Base-by-base conservation (phyloP, 1,284 basidiomycete species). In the Rhodotorula sp. region DNA sequence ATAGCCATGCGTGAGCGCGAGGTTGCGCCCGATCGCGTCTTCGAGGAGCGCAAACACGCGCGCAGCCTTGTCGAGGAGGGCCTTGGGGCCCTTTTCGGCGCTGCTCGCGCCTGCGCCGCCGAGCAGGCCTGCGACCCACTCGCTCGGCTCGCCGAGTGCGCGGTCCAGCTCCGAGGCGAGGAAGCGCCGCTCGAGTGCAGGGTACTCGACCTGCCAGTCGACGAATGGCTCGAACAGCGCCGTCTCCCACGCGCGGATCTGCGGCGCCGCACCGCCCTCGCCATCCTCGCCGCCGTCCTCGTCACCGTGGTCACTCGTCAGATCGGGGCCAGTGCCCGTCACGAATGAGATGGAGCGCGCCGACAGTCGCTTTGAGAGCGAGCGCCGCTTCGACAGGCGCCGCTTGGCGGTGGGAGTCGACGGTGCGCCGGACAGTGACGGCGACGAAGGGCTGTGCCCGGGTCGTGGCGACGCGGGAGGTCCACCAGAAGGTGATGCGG, bases 211-310 rank as follows among this genome's bases (percentile, higher is more conserved):
- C 79, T 97, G 94, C 73, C 90, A 90, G 78, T 94, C 91, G 25
- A 94, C 84, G 83, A 96, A 97, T 0, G 94, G 92, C 79, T 94
- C 92, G 81, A 93, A 95, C 14, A 97, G 84, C 53, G 90, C 88
- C 66, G 90, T 89, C 78, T 96, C 92, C 94, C 94, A 97, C 61
- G 88, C 54, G 66, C 75, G 70, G 60, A 79, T 61, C 49, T 59
- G 56, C 14, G 45, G 48, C 21, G 25, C 17, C 9, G 1, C 7
- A n/a, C 17, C 59, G 13, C 53, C 61, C 46, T 59, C 52, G 44
- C 34, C 57, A n/a, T 76, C 54, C 34, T 64, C 66, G 49, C 58
- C 61, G 23, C 58, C 62, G 50, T 25, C 60, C 45, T 55, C 52
- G 27, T 45, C 53, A 64, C 64, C 42, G 46, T 52, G 49, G 48